Evolutionary conservation across 2,329 filamentous ascomycete genomes (phyloP), one percentile per base, ranked within the genome.

Genomic region (Aureobasidium sp.): DNA sequence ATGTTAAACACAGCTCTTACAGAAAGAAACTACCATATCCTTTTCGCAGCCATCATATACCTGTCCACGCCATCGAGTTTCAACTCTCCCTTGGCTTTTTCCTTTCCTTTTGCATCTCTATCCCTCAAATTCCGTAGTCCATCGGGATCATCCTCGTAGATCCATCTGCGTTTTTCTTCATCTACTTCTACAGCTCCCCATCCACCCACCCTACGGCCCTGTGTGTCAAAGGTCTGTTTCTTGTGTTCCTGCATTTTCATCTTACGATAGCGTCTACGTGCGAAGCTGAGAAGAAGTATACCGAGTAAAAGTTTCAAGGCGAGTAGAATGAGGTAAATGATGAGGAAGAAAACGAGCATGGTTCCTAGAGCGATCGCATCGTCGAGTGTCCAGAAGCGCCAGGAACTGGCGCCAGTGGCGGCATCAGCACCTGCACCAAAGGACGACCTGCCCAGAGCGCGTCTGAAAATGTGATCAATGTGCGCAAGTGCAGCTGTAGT

Each of bases 1-100:
- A n/a, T n/a, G n/a, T n/a, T n/a, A n/a, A n/a, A n/a, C n/a, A n/a
- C n/a, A n/a, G n/a, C n/a, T n/a, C n/a, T n/a, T 25, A n/a, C n/a
- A n/a, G n/a, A n/a, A n/a, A n/a, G n/a, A n/a, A n/a, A n/a, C 63
- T 71, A 97, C 93, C 93, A 98, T 62, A 98, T 98, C 66, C 93
- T 79, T 77, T 96, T 97, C 0, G 89, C 88, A 62, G 90, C 85
- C 93, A 97, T 96, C 66, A 90, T 89, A 72, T 96, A 98, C 62
- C 93, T 78, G 61, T 77, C 81, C 58, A 83, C 88, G 66, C 72
- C 81, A 63, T 77, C 86, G 69, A 81, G 81, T 66, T 80, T 81
- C 49, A 80, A 78, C 53, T 69, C 67, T 30, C 44, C 54, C 53
- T 68, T 66, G 34, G 76, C 71, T 55, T 67, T 71, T 21, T 76